Conservation (phyloP, 176 grass and related monocot species). For the Dactylis glomerata region DNA sequence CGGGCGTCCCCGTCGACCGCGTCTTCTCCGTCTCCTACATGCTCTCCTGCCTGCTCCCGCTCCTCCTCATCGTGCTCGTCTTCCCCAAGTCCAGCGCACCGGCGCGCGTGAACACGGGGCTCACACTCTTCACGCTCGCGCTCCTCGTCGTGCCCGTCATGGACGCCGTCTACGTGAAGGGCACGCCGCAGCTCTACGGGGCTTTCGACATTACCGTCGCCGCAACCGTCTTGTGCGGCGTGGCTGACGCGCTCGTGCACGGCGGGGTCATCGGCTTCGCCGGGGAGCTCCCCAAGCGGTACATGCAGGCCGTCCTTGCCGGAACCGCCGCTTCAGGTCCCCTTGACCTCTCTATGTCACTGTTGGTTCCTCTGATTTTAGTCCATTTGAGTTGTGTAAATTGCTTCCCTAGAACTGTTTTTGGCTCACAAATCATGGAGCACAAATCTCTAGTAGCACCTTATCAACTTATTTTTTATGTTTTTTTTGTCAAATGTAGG, state of each 20-base stretch:
- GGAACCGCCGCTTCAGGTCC: constrained; percentile 80
- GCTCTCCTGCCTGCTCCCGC: constrained; percentile 52
- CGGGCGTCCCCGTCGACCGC: constrained; percentile 62
- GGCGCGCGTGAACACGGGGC: constrained; percentile 68
- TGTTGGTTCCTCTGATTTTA: neutral
- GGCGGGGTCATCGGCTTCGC: constrained; percentile 83
- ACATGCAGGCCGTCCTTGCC: constrained; percentile 87
- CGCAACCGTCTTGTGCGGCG: constrained; percentile 54
- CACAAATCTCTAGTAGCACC: neutral
- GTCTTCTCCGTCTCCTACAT: constrained; percentile 91
- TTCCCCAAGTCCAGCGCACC: constrained; percentile 64
- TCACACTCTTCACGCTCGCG: constrained; percentile 61
- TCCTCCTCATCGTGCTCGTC: constrained; percentile 72
- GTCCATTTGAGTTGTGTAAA: neutral
- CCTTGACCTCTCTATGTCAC: neutral
- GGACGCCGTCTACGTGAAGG: constrained; percentile 80
- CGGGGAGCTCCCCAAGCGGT: constrained; percentile 79
- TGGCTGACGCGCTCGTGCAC: constrained; percentile 86
- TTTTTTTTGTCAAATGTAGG: neutral
- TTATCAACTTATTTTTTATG: neutral
- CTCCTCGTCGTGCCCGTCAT: constrained; percentile 75
- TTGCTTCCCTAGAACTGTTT: neutral
- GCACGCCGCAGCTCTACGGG: constrained; percentile 42
- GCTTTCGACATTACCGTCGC: constrained; percentile 76
- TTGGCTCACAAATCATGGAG: neutral